Evolutionary conservation across 2,329 filamentous ascomycete genomes (phyloP).

Genomic region (Polytolypa hystricis): DNA sequence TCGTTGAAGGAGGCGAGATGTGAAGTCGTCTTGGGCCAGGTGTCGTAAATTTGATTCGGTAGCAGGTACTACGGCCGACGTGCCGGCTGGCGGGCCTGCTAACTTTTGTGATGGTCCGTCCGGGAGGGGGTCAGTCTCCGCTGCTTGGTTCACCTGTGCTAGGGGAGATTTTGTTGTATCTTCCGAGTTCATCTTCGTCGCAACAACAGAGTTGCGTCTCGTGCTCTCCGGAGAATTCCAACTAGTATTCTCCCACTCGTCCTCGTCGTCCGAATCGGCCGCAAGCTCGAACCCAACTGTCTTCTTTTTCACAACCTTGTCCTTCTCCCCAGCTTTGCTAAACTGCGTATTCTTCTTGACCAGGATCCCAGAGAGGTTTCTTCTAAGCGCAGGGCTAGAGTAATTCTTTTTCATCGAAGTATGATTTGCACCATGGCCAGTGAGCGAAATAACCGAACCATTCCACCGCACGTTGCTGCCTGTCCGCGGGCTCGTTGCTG

Average conservation of each 20-base stretch:
- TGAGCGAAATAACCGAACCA: slow-evolving; percentile 24
- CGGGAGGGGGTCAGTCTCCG: too few relatives aligned
- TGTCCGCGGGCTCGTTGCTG: slow-evolving; percentile 30
- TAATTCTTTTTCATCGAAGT: slow-evolving; percentile 36
- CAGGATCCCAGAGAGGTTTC: slow-evolving; percentile 26
- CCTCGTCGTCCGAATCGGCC: slow-evolving; percentile 32
- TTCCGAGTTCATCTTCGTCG: slow-evolving; percentile 14
- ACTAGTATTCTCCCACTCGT: slow-evolving; percentile 37
- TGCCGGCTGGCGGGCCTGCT: too few relatives aligned
- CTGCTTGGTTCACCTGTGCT: slow-evolving; percentile 7
- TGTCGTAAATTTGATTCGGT: slow-evolving; percentile 13
- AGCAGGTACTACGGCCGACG: slow-evolving; percentile 15
- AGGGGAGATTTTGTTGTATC: slow-evolving; percentile 11
- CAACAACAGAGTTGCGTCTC: slow-evolving; percentile 33
- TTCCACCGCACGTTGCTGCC: slow-evolving; percentile 31
- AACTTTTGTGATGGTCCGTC: slow-evolving; percentile 3
- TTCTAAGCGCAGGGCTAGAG: slow-evolving; percentile 32
- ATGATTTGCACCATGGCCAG: slow-evolving; percentile 20
- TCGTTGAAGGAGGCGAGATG: slow-evolving; percentile 27
- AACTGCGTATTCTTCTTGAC: slow-evolving; percentile 30
- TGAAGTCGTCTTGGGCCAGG: slow-evolving; percentile 26
- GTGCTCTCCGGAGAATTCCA: slow-evolving; percentile 39
- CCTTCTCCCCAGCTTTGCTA: slow-evolving; percentile 1
- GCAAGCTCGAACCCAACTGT: slow-evolving; percentile 37
- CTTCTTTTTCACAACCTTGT: slow-evolving; percentile 31